Evolutionary conservation across 495 filamentous ascomycete genomes (phyloP).

Genomic region (Corynascus novoguineensis): DNA sequence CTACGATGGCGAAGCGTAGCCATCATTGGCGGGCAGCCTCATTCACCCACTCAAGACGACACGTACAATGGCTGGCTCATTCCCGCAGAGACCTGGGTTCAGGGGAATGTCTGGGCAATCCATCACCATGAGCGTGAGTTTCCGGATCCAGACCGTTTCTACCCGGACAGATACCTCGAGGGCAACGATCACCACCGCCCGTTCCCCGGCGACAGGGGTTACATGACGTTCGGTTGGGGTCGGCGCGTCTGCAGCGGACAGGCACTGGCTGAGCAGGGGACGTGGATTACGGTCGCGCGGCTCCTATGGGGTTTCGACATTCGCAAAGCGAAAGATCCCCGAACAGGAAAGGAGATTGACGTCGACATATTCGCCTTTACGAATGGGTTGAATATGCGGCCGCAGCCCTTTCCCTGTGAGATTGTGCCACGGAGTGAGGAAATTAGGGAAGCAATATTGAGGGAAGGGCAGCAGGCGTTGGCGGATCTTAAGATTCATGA

Average conservation of each 20-base stretch:
- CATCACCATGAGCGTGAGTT: constrained; percentile 60
- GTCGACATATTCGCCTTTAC: constrained; percentile 52
- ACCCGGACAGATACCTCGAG: constrained; percentile 44
- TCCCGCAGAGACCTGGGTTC: constrained; percentile 50
- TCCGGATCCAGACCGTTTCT: constrained; percentile 54
- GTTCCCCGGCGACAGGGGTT: constrained; percentile 54
- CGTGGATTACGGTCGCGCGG: constrained; percentile 51
- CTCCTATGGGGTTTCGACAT: constrained; percentile 53
- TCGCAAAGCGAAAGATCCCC: constrained; percentile 42
- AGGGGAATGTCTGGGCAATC: constrained; percentile 62
- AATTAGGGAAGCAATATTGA: constrained; percentile 47
- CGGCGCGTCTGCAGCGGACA: constrained; percentile 55
- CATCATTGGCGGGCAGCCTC: constrained; percentile 57
- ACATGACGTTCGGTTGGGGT: constrained; percentile 62
- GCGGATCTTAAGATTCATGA: constrained; percentile 50
- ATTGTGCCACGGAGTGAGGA: constrained; percentile 46
- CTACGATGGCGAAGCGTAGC: constrained; percentile 60
- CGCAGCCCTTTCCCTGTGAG: constrained; percentile 47
- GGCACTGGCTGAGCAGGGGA: constrained; percentile 52
- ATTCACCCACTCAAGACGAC: constrained; percentile 56
- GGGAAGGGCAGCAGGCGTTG: constrained; percentile 50
- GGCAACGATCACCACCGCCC: constrained; percentile 46
- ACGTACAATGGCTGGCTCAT: constrained; percentile 52
- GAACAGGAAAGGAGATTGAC: constrained; percentile 44
- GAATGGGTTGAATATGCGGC: constrained; percentile 53